phyloP scores from a whole-genome alignment of 108 stramenopile genomes.

The Cylindrotheca fusiformis region DNA sequence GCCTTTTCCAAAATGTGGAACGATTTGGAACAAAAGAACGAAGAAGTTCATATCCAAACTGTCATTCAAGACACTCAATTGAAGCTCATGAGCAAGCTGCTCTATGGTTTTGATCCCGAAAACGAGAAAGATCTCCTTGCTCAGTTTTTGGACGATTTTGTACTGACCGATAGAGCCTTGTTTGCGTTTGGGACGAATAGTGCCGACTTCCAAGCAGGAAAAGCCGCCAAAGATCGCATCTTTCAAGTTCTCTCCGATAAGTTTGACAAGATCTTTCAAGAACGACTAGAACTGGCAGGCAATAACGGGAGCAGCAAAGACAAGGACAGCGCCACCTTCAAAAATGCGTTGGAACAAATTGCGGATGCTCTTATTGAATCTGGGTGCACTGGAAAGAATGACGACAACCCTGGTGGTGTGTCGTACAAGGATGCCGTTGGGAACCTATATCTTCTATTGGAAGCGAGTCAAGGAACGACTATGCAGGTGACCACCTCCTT shows the following conservation, averaged over 20 bases:
- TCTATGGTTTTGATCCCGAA: slow-evolving; percentile 6
- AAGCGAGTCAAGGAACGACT: slow-evolving; percentile 21
- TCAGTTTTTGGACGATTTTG: slow-evolving; percentile 7
- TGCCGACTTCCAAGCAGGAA: neutral
- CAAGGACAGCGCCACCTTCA: neutral
- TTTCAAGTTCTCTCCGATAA: neutral
- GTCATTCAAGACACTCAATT: slow-evolving; percentile 9
- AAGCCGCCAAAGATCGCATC: neutral
- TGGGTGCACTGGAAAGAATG: neutral
- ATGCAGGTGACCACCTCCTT: slow-evolving; percentile 11
- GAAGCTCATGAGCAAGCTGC: slow-evolving; percentile 7
- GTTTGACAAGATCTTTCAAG: slow-evolving; percentile 7
- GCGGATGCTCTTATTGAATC: slow-evolving; percentile 12
- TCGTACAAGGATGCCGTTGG: neutral
- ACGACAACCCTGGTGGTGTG: neutral
- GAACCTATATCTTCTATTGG: slow-evolving; percentile 16
- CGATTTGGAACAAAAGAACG: neutral
- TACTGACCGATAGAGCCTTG: slow-evolving; percentile 1
- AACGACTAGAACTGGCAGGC: neutral
- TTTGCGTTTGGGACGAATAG: slow-evolving; percentile 1
- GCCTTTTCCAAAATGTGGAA: slow-evolving; percentile 1
- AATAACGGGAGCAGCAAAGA: neutral
- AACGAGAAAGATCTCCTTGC: slow-evolving; percentile 1
- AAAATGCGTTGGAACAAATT: slow-evolving; percentile 16
- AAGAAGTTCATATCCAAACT: neutral